phyloP scores from a whole-genome alignment of 192 early-diverging fungal species.

The Phlyctochytrium bullatum region DNA sequence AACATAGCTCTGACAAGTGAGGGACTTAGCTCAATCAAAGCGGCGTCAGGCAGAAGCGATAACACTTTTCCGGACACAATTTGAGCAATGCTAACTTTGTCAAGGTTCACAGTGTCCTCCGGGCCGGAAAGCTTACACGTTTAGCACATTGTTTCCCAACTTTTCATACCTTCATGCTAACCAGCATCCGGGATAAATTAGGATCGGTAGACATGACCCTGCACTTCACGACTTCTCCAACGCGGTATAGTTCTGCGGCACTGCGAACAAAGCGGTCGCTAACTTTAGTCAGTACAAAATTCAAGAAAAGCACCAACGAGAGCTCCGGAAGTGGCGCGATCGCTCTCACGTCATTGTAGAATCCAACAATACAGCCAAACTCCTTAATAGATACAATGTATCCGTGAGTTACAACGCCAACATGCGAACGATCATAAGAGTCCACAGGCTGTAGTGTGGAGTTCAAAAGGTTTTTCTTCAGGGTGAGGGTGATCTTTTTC shows the following conservation, averaged over 20 bases:
- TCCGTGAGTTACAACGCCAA: conserved; percentile 64
- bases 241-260: conserved; percentile 65
- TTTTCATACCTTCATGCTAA: conserved; percentile 64
- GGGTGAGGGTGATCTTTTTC: conserved; percentile 65
- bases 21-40: conserved; percentile 58
- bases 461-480: conserved; percentile 71
- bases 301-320: conserved; percentile 2
- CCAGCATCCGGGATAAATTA: conserved; percentile 56
- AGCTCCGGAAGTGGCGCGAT: conserved; percentile 73
- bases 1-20: conserved; percentile 56
- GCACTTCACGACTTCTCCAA: conserved; percentile 73
- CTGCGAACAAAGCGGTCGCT: conserved; percentile 36
- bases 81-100: conserved; percentile 37
- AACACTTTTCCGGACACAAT: conserved; percentile 57
- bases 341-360: conserved; percentile 73
- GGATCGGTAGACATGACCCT: conserved; percentile 62
- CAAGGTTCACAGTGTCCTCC: background rate
- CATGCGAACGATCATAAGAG: conserved; percentile 55
- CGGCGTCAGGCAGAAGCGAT: conserved; percentile 41
- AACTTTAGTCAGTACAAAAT: background rate
- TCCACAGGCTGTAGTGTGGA: conserved; percentile 65
- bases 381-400: conserved; percentile 58
- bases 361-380: conserved; percentile 69
- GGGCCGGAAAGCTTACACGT: background rate
- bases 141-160: background rate